phyloP scores from a whole-genome alignment of 75 land plant genomes.

The Pinus taeda region DNA sequence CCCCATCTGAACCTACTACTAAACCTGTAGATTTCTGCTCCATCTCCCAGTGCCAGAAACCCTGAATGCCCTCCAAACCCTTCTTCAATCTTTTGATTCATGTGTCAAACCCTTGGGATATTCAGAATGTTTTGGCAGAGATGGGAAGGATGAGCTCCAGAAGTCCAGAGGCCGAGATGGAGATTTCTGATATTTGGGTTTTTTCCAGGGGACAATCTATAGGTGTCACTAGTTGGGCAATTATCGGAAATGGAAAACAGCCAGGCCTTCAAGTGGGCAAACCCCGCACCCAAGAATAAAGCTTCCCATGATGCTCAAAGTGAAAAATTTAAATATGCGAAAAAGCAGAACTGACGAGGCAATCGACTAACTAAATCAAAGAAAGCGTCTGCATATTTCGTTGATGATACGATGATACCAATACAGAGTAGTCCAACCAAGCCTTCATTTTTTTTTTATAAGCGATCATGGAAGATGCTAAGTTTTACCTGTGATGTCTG shows the following conservation, averaged over 20 bases:
- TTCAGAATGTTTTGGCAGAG: neutral
- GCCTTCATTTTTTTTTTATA: too few relatives aligned
- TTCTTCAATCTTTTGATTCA: neutral
- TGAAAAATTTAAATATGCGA: neutral
- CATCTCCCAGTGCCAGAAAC: neutral
- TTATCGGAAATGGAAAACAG: neutral
- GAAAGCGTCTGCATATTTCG: too few relatives aligned
- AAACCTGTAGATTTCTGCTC: conserved; percentile 6
- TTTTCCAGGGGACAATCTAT: too few relatives aligned
- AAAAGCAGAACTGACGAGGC: neutral
- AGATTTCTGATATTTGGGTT: too few relatives aligned
- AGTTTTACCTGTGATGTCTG: too few relatives aligned
- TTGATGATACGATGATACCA: too few relatives aligned
- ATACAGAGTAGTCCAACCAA: too few relatives aligned
- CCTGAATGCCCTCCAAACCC: neutral
- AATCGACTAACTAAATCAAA: too few relatives aligned
- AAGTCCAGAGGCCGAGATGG: too few relatives aligned
- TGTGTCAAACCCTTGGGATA: neutral
- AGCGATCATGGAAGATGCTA: too few relatives aligned
- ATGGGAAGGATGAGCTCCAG: neutral
- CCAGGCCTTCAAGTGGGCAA: neutral
- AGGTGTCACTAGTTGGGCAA: too few relatives aligned
- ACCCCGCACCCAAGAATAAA: neutral
- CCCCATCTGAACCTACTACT: neutral
- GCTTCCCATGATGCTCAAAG: neutral